phyloP scores from a whole-genome alignment of 805 yeast species.

The Yamadazyma phyllophila region DNA sequence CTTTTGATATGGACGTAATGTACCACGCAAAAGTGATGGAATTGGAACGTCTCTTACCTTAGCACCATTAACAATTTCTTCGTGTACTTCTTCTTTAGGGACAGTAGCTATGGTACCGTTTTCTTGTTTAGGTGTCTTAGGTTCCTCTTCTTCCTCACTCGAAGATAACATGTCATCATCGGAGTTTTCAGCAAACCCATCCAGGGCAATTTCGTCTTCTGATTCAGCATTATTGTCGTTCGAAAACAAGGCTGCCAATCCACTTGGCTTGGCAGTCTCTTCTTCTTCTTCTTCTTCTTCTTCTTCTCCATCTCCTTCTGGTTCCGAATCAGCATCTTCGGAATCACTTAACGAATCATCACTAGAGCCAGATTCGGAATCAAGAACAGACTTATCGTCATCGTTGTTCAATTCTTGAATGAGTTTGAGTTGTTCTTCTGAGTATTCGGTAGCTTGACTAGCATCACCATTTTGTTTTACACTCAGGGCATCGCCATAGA shows the following conservation, averaged over 20 bases:
- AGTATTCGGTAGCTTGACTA: slow-evolving; percentile 24
- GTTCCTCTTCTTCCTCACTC: slow-evolving; percentile 30
- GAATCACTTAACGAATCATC: slow-evolving; percentile 10
- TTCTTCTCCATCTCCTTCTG: slow-evolving; percentile 8
- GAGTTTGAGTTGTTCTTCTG: slow-evolving; percentile 31
- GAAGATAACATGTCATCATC: slow-evolving; percentile 22
- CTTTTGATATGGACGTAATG: slow-evolving; percentile 85
- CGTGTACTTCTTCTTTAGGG: slow-evolving; percentile 10
- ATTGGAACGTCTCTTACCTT: slow-evolving; percentile 64
- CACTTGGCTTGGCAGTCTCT: slow-evolving; percentile 13
- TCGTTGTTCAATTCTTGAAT: slow-evolving; percentile 19
- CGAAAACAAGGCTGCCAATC: slow-evolving; percentile 18
- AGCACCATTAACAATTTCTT: slow-evolving; percentile 38
- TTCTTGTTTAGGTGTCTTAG: slow-evolving; percentile 27
- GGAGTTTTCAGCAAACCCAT: slow-evolving; percentile 10
- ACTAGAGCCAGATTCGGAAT: slow-evolving; percentile 13
- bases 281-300: slow-evolving; percentile 16
- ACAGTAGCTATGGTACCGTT: neutral
- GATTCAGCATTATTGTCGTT: slow-evolving; percentile 14
- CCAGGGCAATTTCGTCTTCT: slow-evolving; percentile 18
- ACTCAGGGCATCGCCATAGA: slow-evolving; percentile 24
- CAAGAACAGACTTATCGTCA: neutral
- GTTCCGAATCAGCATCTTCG: slow-evolving; percentile 14
- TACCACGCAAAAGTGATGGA: slow-evolving; percentile 78
- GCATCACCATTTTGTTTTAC: slow-evolving; percentile 11